These are phyloP conservation scores for Coleophoma crateriformis DNA, from an alignment of 2,329 filamentous ascomycete genomes.

Conservation along the genomic window DNA sequence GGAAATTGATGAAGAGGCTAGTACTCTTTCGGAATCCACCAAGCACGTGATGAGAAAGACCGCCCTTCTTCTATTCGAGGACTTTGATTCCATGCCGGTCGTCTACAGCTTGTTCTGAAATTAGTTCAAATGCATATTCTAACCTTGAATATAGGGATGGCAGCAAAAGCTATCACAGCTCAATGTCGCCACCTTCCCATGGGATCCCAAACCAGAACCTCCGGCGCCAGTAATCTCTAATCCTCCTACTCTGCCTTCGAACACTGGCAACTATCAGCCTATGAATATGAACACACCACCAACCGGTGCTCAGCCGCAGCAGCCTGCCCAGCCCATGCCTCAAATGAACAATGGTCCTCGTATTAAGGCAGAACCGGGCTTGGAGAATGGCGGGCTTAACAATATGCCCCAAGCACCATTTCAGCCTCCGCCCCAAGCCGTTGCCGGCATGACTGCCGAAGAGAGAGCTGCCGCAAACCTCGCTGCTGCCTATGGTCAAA, in stretches of 20 bases:
- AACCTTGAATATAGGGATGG: slow-evolving; percentile 64
- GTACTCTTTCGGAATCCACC: slow-evolving; percentile 9
- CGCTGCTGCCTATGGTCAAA: slow-evolving; percentile 53
- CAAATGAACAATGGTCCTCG: slow-evolving; percentile 20
- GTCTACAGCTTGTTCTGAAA: neutral
- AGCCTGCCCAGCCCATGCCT: slow-evolving; percentile 5
- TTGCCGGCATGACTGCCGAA: slow-evolving; percentile 34
- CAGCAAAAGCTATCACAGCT: slow-evolving; percentile 84
- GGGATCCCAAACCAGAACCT: slow-evolving; percentile 81
- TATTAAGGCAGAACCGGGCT: slow-evolving; percentile 38
- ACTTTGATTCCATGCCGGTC: neutral
- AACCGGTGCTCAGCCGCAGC: slow-evolving; percentile 1
- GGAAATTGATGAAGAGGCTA: slow-evolving; percentile 18
- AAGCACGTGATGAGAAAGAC: slow-evolving; percentile 10
- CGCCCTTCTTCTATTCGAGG: too few species aligned
- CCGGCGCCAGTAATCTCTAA: slow-evolving; percentile 30
- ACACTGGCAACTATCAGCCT: slow-evolving; percentile 22
- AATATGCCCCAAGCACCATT: slow-evolving; percentile 6
- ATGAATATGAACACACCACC: slow-evolving; percentile 11
- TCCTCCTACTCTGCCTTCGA: slow-evolving; percentile 26
- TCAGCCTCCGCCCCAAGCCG: slow-evolving; percentile 22
- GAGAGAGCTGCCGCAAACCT: slow-evolving; percentile 52
- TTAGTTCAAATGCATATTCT: slow-evolving; percentile 7
- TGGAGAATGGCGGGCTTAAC: slow-evolving; percentile 15
- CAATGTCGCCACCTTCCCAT: slow-evolving; percentile 83